Evolutionary conservation across 2,329 filamentous ascomycete species (phyloP).

Genomic region (Cytospora paraplurivora): DNA sequence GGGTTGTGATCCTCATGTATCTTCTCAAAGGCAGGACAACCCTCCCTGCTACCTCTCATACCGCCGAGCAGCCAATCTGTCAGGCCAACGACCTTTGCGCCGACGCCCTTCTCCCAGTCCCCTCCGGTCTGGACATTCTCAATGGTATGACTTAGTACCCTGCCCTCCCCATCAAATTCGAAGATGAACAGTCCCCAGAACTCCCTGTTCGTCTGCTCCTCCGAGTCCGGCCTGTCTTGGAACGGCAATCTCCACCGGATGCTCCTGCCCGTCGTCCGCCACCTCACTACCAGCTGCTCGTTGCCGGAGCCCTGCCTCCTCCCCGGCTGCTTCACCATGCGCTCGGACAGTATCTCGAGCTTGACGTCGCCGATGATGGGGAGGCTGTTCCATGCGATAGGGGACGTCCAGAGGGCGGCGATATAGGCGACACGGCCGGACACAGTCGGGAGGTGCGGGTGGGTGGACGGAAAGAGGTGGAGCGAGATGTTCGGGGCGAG

Average conservation of each 20-base stretch:
- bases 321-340: constrained; percentile 69
- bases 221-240: constrained; percentile 29
- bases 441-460: constrained; percentile 89
- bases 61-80: constrained; percentile 94
- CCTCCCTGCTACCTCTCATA: constrained; percentile 49
- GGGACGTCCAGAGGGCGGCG: constrained; percentile 92
- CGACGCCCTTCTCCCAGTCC: constrained; percentile 78
- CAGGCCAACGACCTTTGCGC: constrained; percentile 82
- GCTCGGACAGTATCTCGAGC: constrained; percentile 84
- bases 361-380: constrained; percentile 89
- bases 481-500: constrained; percentile 74
- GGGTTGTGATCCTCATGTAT: constrained; percentile 19
- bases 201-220: constrained; percentile 60
- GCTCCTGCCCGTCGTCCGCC: constrained; percentile 69
- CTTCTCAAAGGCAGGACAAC: constrained; percentile 32
- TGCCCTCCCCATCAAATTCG: constrained; percentile 86
- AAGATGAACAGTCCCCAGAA: constrained; percentile 95
- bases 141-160: constrained; percentile 86
- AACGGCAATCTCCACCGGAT: constrained; percentile 35
- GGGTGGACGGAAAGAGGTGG: constrained; percentile 73
- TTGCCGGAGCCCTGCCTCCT: constrained; percentile 57
- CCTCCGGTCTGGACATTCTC: constrained; percentile 86
- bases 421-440: constrained; percentile 88
- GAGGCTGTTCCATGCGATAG: constrained; percentile 91
- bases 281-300: constrained; percentile 88